A percentile compares a stretch with the other conserved stretches of the same genome.
Conservation (phyloP, 2,329 filamentous ascomycete species). For the Cordyceps pruinosa region DNA sequence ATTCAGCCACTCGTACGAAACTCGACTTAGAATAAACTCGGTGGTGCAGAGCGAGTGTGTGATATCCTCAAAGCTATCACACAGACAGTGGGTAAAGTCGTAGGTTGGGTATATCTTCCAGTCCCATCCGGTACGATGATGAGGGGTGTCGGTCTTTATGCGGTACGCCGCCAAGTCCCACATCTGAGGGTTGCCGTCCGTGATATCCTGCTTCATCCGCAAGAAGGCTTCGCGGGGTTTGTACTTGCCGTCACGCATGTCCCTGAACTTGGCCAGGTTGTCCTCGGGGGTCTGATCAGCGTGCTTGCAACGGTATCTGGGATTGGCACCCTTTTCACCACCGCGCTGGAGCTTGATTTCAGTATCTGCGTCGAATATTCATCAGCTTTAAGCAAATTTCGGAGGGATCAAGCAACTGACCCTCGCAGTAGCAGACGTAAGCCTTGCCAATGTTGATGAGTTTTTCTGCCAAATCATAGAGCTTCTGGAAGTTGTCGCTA, state of each 20-base stretch:
- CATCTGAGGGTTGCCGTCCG: constrained; percentile 84
- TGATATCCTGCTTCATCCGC: constrained; percentile 87
- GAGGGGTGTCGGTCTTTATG: constrained; percentile 62
- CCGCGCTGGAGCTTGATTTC: constrained; percentile 86
- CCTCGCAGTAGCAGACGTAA: constrained; percentile 82
- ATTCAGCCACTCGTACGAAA: constrained; percentile 88
- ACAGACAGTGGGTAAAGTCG: constrained; percentile 85
- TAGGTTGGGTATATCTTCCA: constrained; percentile 97
- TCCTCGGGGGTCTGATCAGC: constrained; percentile 67
- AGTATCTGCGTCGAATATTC: constrained; percentile 40
- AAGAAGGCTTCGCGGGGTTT: constrained; percentile 75
- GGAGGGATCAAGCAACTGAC: not conserved
- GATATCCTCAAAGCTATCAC: constrained; percentile 87
- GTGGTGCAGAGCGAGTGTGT: constrained; percentile 90
- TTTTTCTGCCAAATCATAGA: constrained; percentile 85
- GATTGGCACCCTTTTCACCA: constrained; percentile 56
- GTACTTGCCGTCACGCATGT: constrained; percentile 89
- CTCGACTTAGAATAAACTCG: constrained; percentile 78
- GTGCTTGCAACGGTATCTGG: constrained; percentile 74
- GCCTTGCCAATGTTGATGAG: constrained; percentile 63
- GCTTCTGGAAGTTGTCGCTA: constrained; percentile 79
- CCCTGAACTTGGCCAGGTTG: constrained; percentile 76
- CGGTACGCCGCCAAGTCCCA: constrained; percentile 94
- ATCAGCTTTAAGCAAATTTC: not conserved
- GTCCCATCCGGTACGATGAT: constrained; percentile 71